Conservation (phyloP, 164 flowering plant species). For the Vitis amurensis region DNA sequence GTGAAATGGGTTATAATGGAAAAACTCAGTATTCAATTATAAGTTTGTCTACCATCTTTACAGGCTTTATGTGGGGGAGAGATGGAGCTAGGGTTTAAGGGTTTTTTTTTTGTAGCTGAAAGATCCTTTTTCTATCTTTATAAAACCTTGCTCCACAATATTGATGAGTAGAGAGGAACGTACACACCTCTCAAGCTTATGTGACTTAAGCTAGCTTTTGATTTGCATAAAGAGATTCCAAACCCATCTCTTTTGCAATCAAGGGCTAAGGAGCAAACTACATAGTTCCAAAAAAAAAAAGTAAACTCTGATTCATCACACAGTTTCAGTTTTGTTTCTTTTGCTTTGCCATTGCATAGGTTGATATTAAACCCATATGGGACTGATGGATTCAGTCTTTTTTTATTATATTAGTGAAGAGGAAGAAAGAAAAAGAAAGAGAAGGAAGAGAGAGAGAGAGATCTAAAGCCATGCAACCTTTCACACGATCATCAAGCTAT, state of each 20-base stretch:
- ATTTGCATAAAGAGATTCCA: constrained; percentile 21
- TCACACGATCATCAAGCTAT: constrained; percentile 14
- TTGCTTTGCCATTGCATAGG: not conserved
- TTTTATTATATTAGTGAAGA: not conserved
- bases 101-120: constrained; percentile 13
- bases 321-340: not conserved
- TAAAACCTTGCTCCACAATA: constrained; percentile 4
- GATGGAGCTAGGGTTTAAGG: constrained; percentile 1
- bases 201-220: not conserved
- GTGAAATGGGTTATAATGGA: too few species aligned
- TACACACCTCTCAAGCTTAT: not conserved
- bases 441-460: constrained; percentile 3
- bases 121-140: constrained; percentile 17
- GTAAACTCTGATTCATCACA: not conserved
- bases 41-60: too few species aligned
- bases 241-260: constrained; percentile 13
- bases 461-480: constrained; percentile 31
- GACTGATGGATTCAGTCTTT: not conserved
- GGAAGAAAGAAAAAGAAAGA: too few species aligned
- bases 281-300: constrained; percentile 6
- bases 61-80: not conserved
- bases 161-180: not conserved
- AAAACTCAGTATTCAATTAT: too few species aligned
- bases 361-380: not conserved
- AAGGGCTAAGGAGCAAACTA: not conserved